phyloP scores from a whole-genome alignment of 176 grass and related monocot genomes.

The Triticum urartu region DNA sequence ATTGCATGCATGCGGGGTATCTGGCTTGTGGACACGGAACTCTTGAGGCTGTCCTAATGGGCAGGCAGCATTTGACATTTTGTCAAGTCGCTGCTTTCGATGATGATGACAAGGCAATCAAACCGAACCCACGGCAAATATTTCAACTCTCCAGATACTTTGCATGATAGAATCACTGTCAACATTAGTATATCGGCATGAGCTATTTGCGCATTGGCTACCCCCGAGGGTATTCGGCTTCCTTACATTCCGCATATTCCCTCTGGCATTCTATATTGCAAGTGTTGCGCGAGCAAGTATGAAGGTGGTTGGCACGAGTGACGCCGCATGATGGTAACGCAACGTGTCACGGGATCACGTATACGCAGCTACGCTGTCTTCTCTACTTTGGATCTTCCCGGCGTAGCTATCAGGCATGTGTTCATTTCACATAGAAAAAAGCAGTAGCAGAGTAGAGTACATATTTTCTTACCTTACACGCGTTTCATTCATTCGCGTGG shows the following conservation, averaged over 20 bases:
- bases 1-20: neutral
- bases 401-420: neutral
- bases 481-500: conserved; percentile 16
- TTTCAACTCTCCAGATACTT: neutral
- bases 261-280: neutral
- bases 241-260: neutral
- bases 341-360: neutral
- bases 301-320: neutral
- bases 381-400: neutral
- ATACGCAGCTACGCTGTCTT: neutral
- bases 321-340: neutral
- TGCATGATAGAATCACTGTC: neutral
- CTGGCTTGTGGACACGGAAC: neutral
- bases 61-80: neutral
- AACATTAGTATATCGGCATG: neutral
- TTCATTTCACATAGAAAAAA: neutral
- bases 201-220: neutral
- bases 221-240: too few species aligned
- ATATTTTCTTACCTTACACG: neutral
- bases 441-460: neutral
- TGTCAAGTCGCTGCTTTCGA: neutral
- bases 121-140: neutral
- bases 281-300: neutral
- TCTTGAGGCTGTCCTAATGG: neutral
- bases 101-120: neutral